A percentile compares a stretch with the other conserved stretches of the same genome.
Evolutionary conservation across 768 basidiomycete genomes (phyloP).

Genomic region (Kwoniella sp.): DNA sequence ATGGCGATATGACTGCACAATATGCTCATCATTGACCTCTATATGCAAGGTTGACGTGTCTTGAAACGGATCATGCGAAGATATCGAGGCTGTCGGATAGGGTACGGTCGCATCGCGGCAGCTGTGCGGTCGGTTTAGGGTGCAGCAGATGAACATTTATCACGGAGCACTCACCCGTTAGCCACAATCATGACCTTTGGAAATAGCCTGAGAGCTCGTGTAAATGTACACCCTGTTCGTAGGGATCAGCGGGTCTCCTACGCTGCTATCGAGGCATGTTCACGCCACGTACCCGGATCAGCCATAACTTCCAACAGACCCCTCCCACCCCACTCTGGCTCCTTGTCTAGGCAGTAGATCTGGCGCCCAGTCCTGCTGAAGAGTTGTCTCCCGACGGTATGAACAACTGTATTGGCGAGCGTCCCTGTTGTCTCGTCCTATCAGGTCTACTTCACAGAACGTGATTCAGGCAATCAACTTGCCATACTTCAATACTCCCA

Average conservation of each 20-base stretch:
- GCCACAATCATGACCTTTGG: conserved; percentile 40
- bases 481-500: conserved; percentile 42
- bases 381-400: conserved; percentile 22
- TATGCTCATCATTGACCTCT: conserved; percentile 25
- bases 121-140: conserved; percentile 1
- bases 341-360: conserved; percentile 41
- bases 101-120: conserved; percentile 41
- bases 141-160: not conserved
- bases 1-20: conserved; percentile 19
- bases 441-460: conserved; percentile 1
- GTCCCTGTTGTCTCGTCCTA: conserved; percentile 12
- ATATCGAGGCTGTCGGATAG: conserved; percentile 39
- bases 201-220: conserved; percentile 41
- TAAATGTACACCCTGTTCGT: conserved; percentile 38
- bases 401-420: conserved; percentile 29
- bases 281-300: conserved; percentile 33
- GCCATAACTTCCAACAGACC: conserved; percentile 44
- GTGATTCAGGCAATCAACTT: not conserved
- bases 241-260: not conserved
- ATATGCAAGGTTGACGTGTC: conserved; percentile 11
- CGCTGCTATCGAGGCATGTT: not conserved
- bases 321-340: conserved; percentile 27
- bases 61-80: conserved; percentile 31
- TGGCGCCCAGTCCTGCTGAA: conserved; percentile 42
- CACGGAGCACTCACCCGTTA: conserved; percentile 37